phyloP scores from a whole-genome alignment of 495 filamentous ascomycete species.

The Penicillium diatomitis region DNA sequence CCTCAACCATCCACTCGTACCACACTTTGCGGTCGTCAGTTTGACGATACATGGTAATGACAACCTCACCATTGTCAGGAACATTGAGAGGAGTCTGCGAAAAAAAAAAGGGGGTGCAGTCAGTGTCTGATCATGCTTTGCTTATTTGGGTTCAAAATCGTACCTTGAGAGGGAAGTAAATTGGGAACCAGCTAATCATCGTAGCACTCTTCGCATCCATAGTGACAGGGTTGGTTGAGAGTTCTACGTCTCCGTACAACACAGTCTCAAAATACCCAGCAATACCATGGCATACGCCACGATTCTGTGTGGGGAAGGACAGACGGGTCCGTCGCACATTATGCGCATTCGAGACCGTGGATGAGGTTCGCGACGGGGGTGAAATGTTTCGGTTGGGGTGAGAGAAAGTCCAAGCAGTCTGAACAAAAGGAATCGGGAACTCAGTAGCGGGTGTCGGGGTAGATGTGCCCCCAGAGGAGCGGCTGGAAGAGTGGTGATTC shows the following conservation, averaged over 20 bases:
- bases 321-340: constrained; percentile 71
- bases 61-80: constrained; percentile 73
- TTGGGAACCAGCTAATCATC: constrained; percentile 99
- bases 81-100: constrained; percentile 74
- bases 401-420: constrained; percentile 42
- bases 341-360: constrained; percentile 64
- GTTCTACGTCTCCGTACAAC: constrained; percentile 72
- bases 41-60: constrained; percentile 88
- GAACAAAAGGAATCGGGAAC: constrained; percentile 26
- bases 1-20: constrained; percentile 98
- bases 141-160: neutral
- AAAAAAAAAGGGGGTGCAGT: neutral
- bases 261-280: constrained; percentile 95
- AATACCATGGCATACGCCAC: constrained; percentile 82
- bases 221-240: constrained; percentile 86
- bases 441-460: constrained; percentile 23
- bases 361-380: constrained; percentile 20
- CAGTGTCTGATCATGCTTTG: neutral
- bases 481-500: constrained; percentile 8
- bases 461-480: constrained; percentile 21
- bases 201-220: constrained; percentile 87
- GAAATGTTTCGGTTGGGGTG: constrained; percentile 37
- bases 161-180: constrained; percentile 95
- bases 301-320: constrained; percentile 58
- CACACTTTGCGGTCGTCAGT: constrained; percentile 94